Evolutionary conservation across 176 grass and related monocot species (phyloP).

Genomic region (Zoysia japonica): DNA sequence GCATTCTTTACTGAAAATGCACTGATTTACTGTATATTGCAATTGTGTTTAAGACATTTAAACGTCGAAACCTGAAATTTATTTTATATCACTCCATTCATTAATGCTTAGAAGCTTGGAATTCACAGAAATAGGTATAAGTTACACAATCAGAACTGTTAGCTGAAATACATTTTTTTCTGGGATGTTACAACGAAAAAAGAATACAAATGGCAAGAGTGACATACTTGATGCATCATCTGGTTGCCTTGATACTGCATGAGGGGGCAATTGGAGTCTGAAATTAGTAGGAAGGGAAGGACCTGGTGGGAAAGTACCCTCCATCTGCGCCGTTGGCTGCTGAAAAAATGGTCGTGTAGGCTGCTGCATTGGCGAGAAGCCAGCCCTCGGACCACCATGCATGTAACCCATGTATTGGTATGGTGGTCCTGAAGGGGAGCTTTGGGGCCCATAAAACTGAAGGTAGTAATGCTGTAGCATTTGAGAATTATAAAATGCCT

Average conservation of each 20-base stretch:
- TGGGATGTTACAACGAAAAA: neutral
- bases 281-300: constrained; percentile 62
- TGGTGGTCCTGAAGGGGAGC: constrained; percentile 52
- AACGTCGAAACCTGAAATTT: neutral
- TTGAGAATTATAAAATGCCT: constrained; percentile 73
- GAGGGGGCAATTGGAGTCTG: constrained; percentile 73
- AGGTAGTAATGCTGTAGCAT: constrained; percentile 69
- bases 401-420: constrained; percentile 68
- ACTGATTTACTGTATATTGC: neutral
- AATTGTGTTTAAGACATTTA: neutral
- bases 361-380: constrained; percentile 53
- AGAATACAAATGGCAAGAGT: neutral
- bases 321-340: constrained; percentile 40
- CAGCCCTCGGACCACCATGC: constrained; percentile 43
- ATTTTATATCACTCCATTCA: neutral
- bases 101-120: neutral
- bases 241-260: constrained; percentile 49
- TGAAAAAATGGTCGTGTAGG: constrained; percentile 46
- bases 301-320: constrained; percentile 47
- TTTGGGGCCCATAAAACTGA: constrained; percentile 60
- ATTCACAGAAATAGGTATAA: neutral
- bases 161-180: neutral
- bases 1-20: constrained; percentile 2
- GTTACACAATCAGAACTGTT: neutral
- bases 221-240: constrained; percentile 50